Evolutionary conservation across 768 basidiomycete genomes (phyloP), one percentile per base, ranked within the genome.

Genomic region (Lactifluus volemus): DNA sequence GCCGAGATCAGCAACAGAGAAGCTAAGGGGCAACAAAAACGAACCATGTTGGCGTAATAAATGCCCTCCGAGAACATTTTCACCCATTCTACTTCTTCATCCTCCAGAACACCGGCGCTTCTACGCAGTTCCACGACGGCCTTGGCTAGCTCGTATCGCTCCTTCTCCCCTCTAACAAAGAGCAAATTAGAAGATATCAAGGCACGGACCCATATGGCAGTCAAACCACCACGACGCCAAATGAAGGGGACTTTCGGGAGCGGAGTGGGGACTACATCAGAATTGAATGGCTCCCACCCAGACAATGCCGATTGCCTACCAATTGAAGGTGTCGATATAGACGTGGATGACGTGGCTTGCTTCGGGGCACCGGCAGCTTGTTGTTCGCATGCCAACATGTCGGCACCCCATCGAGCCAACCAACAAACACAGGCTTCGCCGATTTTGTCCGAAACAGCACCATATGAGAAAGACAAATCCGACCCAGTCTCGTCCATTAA

Each of bases 361-460:
- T 49, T 53, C 4, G 64, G 44, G 62, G 57, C 48, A 56, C 17
- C 49, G 60, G 42, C 63, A 47, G 10, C 64, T 45, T 72, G 73
- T 65, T 84, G 80, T 68, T 92, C 89, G 36, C 80, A 77, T 9
- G 69, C 68, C n/a, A 96, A 78, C 63, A 96, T 78, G 69, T 97
- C 93, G 12, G 74, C 70, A 0, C 85, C 90, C 94, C 94, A 98
- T 48, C 90, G 78, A 1, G 85, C 80, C 17, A 97, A 76, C 92
- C 93, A 98, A 71, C 88, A 91, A 2, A 82, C 81, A 66, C 87
- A 86, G 0, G 91, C 87, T 72, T 96, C 92, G 12, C 94, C 94
- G 58, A 97, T 90, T 75, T 92, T 95, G 73, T 92, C 84, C 0
- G 89, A 89, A 10, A 93, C 78, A n/a, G 83, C 79, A n/a, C 93